A percentile compares a stretch with the other conserved stretches of the same genome.
Evolutionary conservation across 1,284 basidiomycete species (phyloP).

Genomic region (Coniferiporia weirii): DNA sequence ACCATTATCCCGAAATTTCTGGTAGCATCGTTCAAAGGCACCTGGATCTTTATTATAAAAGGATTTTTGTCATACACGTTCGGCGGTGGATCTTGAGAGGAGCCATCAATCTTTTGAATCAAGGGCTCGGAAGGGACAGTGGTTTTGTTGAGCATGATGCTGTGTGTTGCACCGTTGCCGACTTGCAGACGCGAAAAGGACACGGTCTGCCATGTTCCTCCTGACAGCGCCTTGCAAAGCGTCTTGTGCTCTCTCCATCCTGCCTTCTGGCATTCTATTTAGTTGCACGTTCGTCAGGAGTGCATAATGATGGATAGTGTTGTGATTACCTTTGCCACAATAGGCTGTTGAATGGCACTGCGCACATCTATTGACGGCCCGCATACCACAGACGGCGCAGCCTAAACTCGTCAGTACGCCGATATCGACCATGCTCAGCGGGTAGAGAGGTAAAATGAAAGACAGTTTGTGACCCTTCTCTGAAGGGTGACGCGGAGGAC

Average conservation of each 20-base stretch:
- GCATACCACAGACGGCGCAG: conserved; percentile 36
- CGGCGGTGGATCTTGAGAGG: conserved; percentile 15
- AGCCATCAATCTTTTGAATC: not conserved
- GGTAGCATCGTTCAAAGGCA: not conserved
- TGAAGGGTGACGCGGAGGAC: conserved; percentile 18
- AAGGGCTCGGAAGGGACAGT: not conserved
- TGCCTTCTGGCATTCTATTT: conserved; percentile 34
- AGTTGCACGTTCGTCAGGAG: not conserved
- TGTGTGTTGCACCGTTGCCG: conserved; percentile 20
- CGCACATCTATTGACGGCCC: conserved; percentile 29
- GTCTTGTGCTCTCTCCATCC: conserved; percentile 39
- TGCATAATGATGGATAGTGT: conserved; percentile 31
- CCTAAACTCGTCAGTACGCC: conserved; percentile 34
- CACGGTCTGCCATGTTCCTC: conserved; percentile 35
- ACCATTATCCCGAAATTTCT: conserved; percentile 27
- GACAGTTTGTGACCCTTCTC: conserved; percentile 30
- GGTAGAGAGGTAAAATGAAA: conserved; percentile 36
- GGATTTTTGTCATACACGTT: conserved; percentile 33
- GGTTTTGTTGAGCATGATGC: conserved; percentile 8
- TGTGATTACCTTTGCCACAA: conserved; percentile 32
- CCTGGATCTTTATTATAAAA: conserved; percentile 41
- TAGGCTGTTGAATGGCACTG: conserved; percentile 35
- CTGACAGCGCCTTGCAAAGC: conserved; percentile 34
- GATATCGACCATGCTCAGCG: conserved; percentile 33
- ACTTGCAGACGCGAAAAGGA: conserved; percentile 22